Evolutionary conservation across 345 rosid species (phyloP), one percentile per base, ranked within the genome.

Genomic region (Brassica cretica): DNA sequence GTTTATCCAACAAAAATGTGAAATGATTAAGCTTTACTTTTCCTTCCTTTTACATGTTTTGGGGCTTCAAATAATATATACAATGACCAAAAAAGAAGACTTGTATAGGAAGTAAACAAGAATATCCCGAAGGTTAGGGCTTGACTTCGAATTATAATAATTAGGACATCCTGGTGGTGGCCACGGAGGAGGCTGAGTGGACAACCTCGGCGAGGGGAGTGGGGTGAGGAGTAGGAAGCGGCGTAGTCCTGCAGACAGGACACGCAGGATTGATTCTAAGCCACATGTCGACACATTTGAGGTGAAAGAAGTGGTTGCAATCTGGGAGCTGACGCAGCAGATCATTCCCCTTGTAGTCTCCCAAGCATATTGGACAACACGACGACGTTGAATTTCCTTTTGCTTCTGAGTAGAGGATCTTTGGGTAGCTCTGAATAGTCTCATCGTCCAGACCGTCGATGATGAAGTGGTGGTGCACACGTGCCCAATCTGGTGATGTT

Each of bases 251-350:
- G 49, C 97, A 94, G 5, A 92, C 84, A 0, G 97, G 98, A 73
- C 98, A 94, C 5, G 92, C 85, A 0, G 94, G 91, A 68, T 92
- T 90, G 60, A 85, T 67, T 41, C 90, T 64, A 71, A 94, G 73
- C 98, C 97, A 94, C 16, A 91, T 93, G 81, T 94, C 98, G 11
- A 94, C 84, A 53, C 98, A 94, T 78, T 87, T 86, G 29, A 64
- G 73, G 75, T 94, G 98, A 68, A 92, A 94, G 4, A 89, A 78
- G 65, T 92, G 98, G 18, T 85, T 87, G 66, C 97, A 95, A 19
- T 93, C 96, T 1, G 98, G 98, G 41, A 95, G 66, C 56, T 83
- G 69, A 74, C 97, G 78, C 16, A 92, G 84, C 30, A 41, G 66
- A 72, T 94, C 96, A 0, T 76, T 71, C 18, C 69, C 74, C 63